Evolutionary conservation across 1,139 yeast genomes (phyloP).

Genomic region (Kodamaea arcana): DNA sequence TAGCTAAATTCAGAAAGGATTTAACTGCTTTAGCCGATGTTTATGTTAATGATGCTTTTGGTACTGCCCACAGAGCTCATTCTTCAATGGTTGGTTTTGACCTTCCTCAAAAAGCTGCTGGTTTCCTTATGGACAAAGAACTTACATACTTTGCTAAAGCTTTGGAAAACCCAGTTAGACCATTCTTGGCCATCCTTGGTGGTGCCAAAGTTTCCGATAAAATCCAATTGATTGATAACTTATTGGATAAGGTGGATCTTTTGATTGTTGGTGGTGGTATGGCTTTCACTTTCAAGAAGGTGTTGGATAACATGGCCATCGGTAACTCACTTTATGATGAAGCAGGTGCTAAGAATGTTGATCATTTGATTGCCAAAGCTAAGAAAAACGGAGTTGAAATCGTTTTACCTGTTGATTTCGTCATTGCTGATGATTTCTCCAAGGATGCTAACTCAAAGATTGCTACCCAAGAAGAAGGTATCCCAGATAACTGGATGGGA

Average conservation of each 20-base stretch:
- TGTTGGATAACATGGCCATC: slow-evolving; percentile 74
- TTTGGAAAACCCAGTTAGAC: slow-evolving; percentile 92
- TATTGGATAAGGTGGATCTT: slow-evolving; percentile 88
- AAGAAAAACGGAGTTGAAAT: slow-evolving; percentile 89
- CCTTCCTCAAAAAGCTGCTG: slow-evolving; percentile 91
- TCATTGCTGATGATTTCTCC: slow-evolving; percentile 88
- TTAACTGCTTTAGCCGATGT: slow-evolving; percentile 91
- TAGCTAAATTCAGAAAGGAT: slow-evolving; percentile 78
- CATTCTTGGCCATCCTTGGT: slow-evolving; percentile 95
- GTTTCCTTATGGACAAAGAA: slow-evolving; percentile 96
- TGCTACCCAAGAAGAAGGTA: slow-evolving; percentile 84
- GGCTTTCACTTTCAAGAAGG: slow-evolving; percentile 98
- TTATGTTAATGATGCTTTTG: slow-evolving; percentile 95
- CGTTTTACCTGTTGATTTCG: slow-evolving; percentile 89
- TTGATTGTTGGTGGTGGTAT: slow-evolving; percentile 98
- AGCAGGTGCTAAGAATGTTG: slow-evolving; percentile 91
- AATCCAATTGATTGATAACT: slow-evolving; percentile 95
- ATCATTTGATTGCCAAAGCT: slow-evolving; percentile 86
- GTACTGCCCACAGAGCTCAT: slow-evolving; percentile 99
- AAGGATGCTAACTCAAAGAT: slow-evolving; percentile 79
- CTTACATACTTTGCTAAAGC: slow-evolving; percentile 96
- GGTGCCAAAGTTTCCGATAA: slow-evolving; percentile 98
- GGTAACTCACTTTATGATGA: slow-evolving; percentile 88
- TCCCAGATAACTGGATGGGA: slow-evolving; percentile 92
- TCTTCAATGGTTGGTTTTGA: slow-evolving; percentile 97